Evolutionary conservation across 2,329 filamentous ascomycete genomes (phyloP).

Genomic region (Penicillium sp.): DNA sequence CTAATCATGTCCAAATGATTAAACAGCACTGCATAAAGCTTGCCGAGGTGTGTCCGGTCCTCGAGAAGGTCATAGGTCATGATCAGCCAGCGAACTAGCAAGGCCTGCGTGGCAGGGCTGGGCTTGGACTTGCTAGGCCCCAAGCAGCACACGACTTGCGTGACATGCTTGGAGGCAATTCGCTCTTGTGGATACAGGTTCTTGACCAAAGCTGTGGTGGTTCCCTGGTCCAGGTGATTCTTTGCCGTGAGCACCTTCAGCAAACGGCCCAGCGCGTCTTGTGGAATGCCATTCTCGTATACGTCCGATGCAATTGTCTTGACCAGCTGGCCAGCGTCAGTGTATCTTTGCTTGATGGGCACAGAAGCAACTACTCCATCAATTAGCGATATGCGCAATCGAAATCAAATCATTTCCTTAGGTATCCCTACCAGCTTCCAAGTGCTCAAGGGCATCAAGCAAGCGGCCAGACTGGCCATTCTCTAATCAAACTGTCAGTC

Average conservation of each 20-base stretch:
- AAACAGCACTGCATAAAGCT: slow-evolving; percentile 77
- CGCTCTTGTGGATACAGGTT: slow-evolving; percentile 75
- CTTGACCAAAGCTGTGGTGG: slow-evolving; percentile 70
- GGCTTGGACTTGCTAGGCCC: slow-evolving; percentile 80
- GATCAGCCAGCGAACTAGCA: slow-evolving; percentile 78
- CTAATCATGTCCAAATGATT: slow-evolving; percentile 81
- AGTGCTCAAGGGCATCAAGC: slow-evolving; percentile 43
- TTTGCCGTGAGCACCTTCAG: slow-evolving; percentile 70
- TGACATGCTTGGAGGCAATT: slow-evolving; percentile 65
- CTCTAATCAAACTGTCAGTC: slow-evolving; percentile 9
- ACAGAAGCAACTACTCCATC: slow-evolving; percentile 42
- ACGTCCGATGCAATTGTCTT: slow-evolving; percentile 67
- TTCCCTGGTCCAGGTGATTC: slow-evolving; percentile 77
- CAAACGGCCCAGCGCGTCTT: slow-evolving; percentile 65
- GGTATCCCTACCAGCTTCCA: slow-evolving; percentile 43
- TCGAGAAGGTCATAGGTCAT: slow-evolving; percentile 76
- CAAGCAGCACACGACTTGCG: slow-evolving; percentile 73
- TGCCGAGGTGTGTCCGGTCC: slow-evolving; percentile 66
- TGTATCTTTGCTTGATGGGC: slow-evolving; percentile 69
- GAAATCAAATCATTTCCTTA: background rate
- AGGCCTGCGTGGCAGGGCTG: slow-evolving; percentile 70
- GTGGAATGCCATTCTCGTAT: slow-evolving; percentile 71
- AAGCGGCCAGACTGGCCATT: slow-evolving; percentile 32
- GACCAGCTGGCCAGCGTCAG: slow-evolving; percentile 67
- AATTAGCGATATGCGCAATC: slow-evolving; percentile 4